Percentiles rank a stretch among this genome's conserved stretches.
Evolutionary conservation across 306 rosid genomes (phyloP).

Genomic region (Fragaria iinumae): DNA sequence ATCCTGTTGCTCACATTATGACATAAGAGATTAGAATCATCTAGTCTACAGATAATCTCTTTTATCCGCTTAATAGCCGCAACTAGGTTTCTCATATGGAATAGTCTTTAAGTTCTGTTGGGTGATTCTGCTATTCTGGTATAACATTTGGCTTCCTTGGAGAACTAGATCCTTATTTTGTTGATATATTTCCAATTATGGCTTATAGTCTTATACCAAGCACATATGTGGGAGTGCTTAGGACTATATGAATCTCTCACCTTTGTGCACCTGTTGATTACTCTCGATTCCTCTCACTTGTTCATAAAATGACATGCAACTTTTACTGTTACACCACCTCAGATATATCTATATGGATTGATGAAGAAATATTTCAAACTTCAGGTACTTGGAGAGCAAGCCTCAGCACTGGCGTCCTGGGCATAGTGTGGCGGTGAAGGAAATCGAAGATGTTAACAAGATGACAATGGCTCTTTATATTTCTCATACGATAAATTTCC

Average conservation of each 20-base stretch:
- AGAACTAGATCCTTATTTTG: neutral
- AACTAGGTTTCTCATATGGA: neutral
- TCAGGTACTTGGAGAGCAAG: conserved; percentile 75
- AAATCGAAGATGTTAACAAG: conserved; percentile 67
- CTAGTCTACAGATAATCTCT: neutral
- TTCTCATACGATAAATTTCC: conserved; percentile 84
- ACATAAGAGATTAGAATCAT: neutral
- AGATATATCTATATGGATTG: neutral
- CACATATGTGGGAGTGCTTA: neutral
- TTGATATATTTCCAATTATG: neutral
- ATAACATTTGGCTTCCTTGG: neutral
- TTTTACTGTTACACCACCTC: neutral
- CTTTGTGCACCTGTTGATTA: neutral
- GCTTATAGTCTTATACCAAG: neutral
- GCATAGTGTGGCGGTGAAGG: conserved; percentile 59
- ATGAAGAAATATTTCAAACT: neutral
- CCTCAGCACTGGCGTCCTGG: conserved; percentile 72
- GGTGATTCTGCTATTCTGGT: neutral
- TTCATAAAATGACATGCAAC: neutral
- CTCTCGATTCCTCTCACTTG: neutral
- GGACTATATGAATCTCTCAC: neutral
- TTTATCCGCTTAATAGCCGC: neutral
- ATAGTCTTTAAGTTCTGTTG: neutral
- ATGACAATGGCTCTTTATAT: conserved; percentile 53
- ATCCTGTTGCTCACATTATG: neutral